Evolutionary conservation across 345 rosid species (phyloP).

Genomic region (Linum tenue): DNA sequence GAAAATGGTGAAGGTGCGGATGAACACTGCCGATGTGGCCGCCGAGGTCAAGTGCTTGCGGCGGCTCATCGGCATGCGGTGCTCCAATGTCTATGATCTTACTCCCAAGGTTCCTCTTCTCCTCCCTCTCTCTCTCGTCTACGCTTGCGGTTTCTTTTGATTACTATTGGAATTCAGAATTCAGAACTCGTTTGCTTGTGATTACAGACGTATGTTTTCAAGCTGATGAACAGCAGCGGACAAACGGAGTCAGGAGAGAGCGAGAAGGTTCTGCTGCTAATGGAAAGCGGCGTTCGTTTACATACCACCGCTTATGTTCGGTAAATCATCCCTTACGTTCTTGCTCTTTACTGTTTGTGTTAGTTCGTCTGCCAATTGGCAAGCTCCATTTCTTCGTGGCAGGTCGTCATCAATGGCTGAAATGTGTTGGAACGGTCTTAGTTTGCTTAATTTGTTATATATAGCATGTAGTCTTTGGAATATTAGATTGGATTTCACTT

Average conservation of each 20-base stretch:
- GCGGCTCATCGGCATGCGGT: slow-evolving; percentile 85
- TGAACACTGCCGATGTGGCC: slow-evolving; percentile 99
- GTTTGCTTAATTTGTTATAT: neutral
- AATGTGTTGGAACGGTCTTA: neutral
- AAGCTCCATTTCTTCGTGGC: neutral
- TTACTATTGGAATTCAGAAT: neutral
- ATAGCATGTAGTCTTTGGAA: too few species aligned
- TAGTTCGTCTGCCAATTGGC: neutral
- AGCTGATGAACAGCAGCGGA: slow-evolving; percentile 96
- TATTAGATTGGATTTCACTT: too few species aligned
- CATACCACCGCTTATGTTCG: slow-evolving; percentile 84
- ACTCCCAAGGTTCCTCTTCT: slow-evolving; percentile 59
- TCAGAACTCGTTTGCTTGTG: neutral
- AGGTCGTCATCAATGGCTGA: neutral
- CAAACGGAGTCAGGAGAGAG: slow-evolving; percentile 95
- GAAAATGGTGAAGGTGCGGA: slow-evolving; percentile 88
- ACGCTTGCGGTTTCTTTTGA: neutral
- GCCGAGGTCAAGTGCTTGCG: slow-evolving; percentile 93
- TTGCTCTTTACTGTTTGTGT: too few species aligned
- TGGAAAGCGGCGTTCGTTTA: slow-evolving; percentile 94
- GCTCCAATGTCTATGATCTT: slow-evolving; percentile 96
- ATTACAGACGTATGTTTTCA: slow-evolving; percentile 79
- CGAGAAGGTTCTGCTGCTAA: slow-evolving; percentile 78
- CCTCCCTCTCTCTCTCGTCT: neutral
- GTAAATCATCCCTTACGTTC: slow-evolving; percentile 21